Conservation (phyloP, 768 basidiomycete genomes). For the Basidioascus undulatus region DNA sequence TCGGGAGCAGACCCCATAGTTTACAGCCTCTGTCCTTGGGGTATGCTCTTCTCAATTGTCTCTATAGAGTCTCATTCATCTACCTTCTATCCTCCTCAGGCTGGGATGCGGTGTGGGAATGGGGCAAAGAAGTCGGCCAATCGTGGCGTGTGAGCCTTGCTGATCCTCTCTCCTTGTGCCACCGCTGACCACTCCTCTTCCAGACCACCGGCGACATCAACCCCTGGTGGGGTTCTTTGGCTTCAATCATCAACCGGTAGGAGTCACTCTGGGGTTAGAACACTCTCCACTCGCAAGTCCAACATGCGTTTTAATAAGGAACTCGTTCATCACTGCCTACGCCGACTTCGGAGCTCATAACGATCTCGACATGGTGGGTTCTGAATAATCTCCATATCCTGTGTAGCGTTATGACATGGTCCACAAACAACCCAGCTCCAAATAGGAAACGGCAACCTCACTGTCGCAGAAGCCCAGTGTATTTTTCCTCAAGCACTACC, state of each 20-base stretch:
- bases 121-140: constrained; percentile 45
- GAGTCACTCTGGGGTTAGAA: constrained; percentile 2
- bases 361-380: constrained; percentile 39
- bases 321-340: constrained; percentile 37
- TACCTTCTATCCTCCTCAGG: constrained; percentile 34
- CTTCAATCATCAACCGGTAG: constrained; percentile 32
- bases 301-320: constrained; percentile 20
- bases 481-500: too few species aligned
- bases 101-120: constrained; percentile 33
- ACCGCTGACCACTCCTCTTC: background rate
- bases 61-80: constrained; percentile 3
- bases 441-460: constrained; percentile 37
- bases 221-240: constrained; percentile 28
- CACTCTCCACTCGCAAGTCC: background rate
- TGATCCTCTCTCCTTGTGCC: background rate
- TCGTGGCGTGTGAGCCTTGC: constrained; percentile 7
- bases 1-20: too few species aligned
- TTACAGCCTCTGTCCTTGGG: too few species aligned
- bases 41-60: too few species aligned
- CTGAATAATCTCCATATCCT: too few species aligned
- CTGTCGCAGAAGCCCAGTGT: constrained; percentile 34
- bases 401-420: too few species aligned
- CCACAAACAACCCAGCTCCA: constrained; percentile 24
- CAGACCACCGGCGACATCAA: constrained; percentile 31
- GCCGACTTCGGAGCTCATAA: constrained; percentile 44